Base-by-base conservation (phyloP, 371 early-diverging fungal genomes). In the Rhizomucor pusillus region DNA sequence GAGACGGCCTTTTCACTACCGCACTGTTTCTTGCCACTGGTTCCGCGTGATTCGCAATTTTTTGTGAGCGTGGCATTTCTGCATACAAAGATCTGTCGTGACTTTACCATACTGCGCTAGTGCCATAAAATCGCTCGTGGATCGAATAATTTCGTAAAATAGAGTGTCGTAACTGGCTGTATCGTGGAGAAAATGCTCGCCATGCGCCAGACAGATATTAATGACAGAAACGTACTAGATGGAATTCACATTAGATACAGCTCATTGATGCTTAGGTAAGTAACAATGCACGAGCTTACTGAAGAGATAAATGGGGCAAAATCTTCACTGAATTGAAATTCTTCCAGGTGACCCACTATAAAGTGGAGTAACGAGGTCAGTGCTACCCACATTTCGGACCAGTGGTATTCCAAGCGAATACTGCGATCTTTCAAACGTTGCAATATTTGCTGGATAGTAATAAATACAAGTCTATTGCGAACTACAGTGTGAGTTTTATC, bases 81-180 rank as follows among this genome's bases (percentile, higher is more conserved):
- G 6, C 43, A 33, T 43, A 60, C 58, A 18, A 46, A 58, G 12
- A 65, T 45, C 35, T 5, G 29, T 22, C 11, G n/a, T 41, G 49
- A 22, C 13, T 57, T 53, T 78, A 80, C 82, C 70, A 52, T 71
- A 66, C 20, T 55, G 54, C 22, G 77, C 57, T 18, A 82, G 61
- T 19, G 66, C 62, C 6, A 51, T 58, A 45, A 72, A 74, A 22
- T 77, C 76, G 19, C 63, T 54, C 13, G 73, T 65, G 0, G 75
- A 66, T 16, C 82, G 69, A 45, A 82, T 77, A 25, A 82, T 74
- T 52, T 82, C 82, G 43, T 82, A 82, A 45, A 73, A 79, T 1
- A 82, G 61, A 0, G 67, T 58, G 52, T 80, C 80, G 43, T 75
- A 80, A 33, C 76, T 80, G 11, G 64, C 68, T 5, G 77, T 75